Percentiles rank a stretch among this genome's conserved stretches.
Evolutionary conservation across 257 asterid species (phyloP).

Genomic region (Echites panduratus): DNA sequence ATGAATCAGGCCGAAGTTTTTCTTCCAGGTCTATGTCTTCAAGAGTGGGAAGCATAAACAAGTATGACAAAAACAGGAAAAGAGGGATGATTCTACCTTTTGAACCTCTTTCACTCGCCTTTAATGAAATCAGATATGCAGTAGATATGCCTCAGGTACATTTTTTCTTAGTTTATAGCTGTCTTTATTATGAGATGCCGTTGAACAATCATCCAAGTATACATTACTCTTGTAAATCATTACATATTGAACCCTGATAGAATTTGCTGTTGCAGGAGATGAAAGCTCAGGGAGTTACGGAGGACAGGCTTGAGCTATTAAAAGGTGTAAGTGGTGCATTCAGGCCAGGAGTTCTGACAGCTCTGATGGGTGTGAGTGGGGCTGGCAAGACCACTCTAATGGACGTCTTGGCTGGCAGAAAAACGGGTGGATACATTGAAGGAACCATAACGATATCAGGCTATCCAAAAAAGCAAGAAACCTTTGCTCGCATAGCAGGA

Average conservation of each 20-base stretch:
- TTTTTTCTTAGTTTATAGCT: not conserved
- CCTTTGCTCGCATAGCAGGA: slow-evolving; percentile 89
- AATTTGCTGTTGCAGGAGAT: too few relatives aligned
- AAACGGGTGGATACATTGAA: slow-evolving; percentile 78
- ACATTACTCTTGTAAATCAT: too few relatives aligned
- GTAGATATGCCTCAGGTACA: slow-evolving; percentile 86
- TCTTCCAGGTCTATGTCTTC: slow-evolving; percentile 16
- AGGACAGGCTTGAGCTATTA: slow-evolving; percentile 58
- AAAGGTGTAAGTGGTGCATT: slow-evolving; percentile 73
- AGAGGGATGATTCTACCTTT: slow-evolving; percentile 93
- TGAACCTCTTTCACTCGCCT: slow-evolving; percentile 76
- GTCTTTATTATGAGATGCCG: not conserved
- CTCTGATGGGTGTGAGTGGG: slow-evolving; percentile 89
- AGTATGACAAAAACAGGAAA: slow-evolving; percentile 34
- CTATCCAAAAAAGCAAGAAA: slow-evolving; percentile 75
- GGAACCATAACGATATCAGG: slow-evolving; percentile 71
- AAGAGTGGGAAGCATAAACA: slow-evolving; percentile 5
- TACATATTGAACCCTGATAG: too few relatives aligned
- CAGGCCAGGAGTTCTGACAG: slow-evolving; percentile 85
- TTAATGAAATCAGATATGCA: slow-evolving; percentile 65
- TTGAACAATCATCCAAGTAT: not conserved
- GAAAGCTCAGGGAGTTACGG: slow-evolving; percentile 61
- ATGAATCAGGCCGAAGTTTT: slow-evolving; percentile 7
- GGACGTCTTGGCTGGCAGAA: slow-evolving; percentile 96
- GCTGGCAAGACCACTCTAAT: slow-evolving; percentile 94